These are phyloP conservation scores for Parmelia sp. DNA, from an alignment of 495 filamentous ascomycete genomes.

Conservation along the genomic window DNA sequence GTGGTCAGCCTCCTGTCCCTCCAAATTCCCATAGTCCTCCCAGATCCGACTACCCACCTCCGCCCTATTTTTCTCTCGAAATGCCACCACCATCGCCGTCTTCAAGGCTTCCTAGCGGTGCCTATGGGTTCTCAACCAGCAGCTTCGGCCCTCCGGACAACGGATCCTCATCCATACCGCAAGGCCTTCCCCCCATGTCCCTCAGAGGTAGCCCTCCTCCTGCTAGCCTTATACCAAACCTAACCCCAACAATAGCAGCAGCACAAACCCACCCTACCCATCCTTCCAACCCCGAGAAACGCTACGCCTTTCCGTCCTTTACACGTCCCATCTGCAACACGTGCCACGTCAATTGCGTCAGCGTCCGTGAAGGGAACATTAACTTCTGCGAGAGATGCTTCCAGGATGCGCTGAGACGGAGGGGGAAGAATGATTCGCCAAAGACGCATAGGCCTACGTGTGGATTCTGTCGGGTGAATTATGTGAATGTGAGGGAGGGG, in stretches of 20 bases:
- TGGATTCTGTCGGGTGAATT: background rate
- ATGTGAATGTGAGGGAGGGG: background rate
- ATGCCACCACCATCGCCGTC: conserved; percentile 8
- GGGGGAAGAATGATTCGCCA: background rate
- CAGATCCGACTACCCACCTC: background rate
- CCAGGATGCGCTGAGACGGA: background rate
- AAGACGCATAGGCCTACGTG: background rate
- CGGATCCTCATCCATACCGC: background rate
- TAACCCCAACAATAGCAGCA: background rate
- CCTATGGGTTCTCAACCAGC: background rate
- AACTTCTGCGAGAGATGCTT: background rate
- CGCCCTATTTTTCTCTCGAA: background rate
- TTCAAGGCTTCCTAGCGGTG: background rate
- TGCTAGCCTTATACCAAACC: background rate
- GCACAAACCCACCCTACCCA: background rate
- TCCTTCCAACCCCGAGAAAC: background rate
- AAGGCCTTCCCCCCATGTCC: background rate
- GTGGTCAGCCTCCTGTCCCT: background rate
- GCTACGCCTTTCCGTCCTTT: background rate
- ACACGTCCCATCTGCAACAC: background rate
- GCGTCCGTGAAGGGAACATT: background rate
- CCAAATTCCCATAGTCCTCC: background rate
- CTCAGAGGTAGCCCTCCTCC: background rate
- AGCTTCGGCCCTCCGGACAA: background rate
- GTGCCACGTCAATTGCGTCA: background rate